A percentile compares a stretch with the other conserved stretches of the same genome.
Evolutionary conservation across 768 basidiomycete species (phyloP).

Genomic region (Russula virescens): DNA sequence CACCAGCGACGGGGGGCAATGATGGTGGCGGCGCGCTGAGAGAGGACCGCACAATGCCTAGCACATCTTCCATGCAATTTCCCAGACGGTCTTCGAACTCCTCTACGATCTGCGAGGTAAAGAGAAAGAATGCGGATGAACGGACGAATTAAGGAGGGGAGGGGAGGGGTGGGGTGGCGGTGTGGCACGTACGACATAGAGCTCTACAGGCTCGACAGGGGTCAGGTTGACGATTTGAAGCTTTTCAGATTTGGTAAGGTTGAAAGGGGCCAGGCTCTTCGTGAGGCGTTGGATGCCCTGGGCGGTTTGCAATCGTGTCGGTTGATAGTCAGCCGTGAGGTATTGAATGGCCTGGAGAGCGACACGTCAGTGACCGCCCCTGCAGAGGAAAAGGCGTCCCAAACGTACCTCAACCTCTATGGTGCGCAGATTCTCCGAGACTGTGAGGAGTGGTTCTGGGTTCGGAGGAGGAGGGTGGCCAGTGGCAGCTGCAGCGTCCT

Average conservation of each 20-base stretch:
- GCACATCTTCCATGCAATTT: conserved; percentile 60
- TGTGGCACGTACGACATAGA: conserved; percentile 72
- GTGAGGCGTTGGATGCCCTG: conserved; percentile 62
- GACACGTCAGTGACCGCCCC: not conserved
- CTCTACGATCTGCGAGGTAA: conserved; percentile 67
- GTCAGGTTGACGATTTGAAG: conserved; percentile 88
- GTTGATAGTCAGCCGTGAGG: conserved; percentile 69
- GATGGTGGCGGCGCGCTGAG: conserved; percentile 24
- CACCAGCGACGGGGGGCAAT: not conserved
- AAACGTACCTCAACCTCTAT: conserved; percentile 71
- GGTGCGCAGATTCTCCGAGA: conserved; percentile 77
- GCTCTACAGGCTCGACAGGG: conserved; percentile 74
- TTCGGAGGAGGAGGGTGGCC: conserved; percentile 31
- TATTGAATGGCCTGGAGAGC: conserved; percentile 73
- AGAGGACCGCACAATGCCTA: conserved; percentile 49
- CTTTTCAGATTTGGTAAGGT: conserved; percentile 87
- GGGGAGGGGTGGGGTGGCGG: too few relatives aligned
- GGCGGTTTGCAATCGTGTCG: conserved; percentile 57
- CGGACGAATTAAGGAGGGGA: not conserved
- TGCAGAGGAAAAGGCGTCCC: not conserved
- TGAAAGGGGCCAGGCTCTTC: conserved; percentile 56
- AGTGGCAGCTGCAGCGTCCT: conserved; percentile 32
- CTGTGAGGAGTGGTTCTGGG: conserved; percentile 41
- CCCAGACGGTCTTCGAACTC: conserved; percentile 82
- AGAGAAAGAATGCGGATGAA: not conserved